phyloP scores from a whole-genome alignment of 371 early-diverging fungal genomes.

The Zopfochytrium polystomum region DNA sequence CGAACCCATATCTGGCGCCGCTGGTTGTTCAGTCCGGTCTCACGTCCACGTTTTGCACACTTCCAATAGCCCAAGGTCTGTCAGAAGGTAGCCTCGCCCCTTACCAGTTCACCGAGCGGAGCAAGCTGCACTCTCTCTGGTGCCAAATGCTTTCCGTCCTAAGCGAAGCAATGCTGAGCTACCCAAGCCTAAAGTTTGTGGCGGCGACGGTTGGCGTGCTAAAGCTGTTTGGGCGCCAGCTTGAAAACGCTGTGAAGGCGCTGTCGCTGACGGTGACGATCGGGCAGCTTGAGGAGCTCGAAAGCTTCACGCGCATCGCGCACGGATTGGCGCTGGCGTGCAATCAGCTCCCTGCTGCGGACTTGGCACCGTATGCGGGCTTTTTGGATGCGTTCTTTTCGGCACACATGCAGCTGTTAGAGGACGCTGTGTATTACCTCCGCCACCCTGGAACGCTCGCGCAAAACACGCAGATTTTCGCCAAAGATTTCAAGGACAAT shows the following conservation, averaged over 20 bases:
- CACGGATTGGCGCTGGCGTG: conserved; percentile 18
- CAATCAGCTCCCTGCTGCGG: neutral
- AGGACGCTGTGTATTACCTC: conserved; percentile 26
- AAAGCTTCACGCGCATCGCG: conserved; percentile 23
- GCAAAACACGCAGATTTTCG: too few species aligned
- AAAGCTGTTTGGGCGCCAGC: too few species aligned
- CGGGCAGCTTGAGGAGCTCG: conserved; percentile 35
- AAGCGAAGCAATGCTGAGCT: too few species aligned
- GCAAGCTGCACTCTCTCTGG: conserved; percentile 41
- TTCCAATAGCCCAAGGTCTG: conserved; percentile 6
- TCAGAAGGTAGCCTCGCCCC: neutral
- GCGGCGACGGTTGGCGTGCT: too few species aligned
- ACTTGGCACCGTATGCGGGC: conserved; percentile 1
- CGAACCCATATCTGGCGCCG: conserved; percentile 7
- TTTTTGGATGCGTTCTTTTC: conserved; percentile 16
- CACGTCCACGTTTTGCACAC: conserved; percentile 18
- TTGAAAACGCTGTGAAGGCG: too few species aligned
- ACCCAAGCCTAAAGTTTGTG: too few species aligned
- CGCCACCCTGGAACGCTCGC: conserved; percentile 30
- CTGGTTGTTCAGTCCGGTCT: conserved; percentile 8
- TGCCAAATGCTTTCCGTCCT: conserved; percentile 39
- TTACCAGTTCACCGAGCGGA: neutral
- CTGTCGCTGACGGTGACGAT: too few species aligned
- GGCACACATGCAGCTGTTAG: conserved; percentile 14
- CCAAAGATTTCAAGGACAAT: too few species aligned